phyloP scores from a whole-genome alignment of 129 eudicot species.

The Gnaphalium uliginosum region DNA sequence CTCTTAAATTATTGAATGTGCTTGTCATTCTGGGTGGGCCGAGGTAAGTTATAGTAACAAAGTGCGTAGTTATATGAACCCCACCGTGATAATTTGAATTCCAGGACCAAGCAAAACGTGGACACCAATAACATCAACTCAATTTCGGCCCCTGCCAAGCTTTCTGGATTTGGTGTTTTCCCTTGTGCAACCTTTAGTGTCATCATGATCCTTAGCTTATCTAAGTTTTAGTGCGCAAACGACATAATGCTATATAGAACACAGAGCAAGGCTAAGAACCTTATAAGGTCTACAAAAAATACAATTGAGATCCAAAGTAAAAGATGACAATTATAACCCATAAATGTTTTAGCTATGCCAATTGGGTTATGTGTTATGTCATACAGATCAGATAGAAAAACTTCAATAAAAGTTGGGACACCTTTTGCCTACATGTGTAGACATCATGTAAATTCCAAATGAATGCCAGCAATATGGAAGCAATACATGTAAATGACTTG shows the following conservation, averaged over 20 bases:
- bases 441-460: slow-evolving; percentile 8
- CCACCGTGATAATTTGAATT: slow-evolving; percentile 14
- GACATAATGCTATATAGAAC: no score
- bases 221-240: no score
- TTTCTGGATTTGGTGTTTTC: neutral
- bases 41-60: slow-evolving; percentile 4
- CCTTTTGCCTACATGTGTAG: neutral
- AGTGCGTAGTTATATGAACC: slow-evolving; percentile 3
- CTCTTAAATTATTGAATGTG: slow-evolving; percentile 21
- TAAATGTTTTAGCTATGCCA: neutral
- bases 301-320: neutral
- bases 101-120: neutral
- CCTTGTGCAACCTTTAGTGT: neutral
- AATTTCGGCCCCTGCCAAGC: neutral
- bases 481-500: slow-evolving; percentile 2
- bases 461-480: slow-evolving; percentile 22
- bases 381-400: neutral
- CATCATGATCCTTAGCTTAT: neutral
- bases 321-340: neutral
- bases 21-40: slow-evolving; percentile 24
- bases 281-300: neutral
- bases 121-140: slow-evolving; percentile 1
- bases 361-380: neutral
- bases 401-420: neutral
- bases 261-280: neutral